Evolutionary conservation across 2,329 filamentous ascomycete genomes (phyloP).

Genomic region (Exophiala spinifera): DNA sequence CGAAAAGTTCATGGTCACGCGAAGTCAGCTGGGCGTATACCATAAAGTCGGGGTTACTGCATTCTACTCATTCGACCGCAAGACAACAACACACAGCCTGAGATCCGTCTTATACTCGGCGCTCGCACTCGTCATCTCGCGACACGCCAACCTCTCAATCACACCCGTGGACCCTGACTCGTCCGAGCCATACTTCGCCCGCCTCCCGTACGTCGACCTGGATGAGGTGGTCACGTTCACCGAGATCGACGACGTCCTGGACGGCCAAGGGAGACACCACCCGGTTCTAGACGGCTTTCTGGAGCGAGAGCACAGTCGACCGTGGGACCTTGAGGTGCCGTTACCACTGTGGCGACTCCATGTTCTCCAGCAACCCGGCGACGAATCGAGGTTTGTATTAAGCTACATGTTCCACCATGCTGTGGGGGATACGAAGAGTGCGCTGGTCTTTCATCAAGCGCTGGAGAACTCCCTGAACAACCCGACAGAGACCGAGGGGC

Average conservation of each 20-base stretch:
- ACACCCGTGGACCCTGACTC: conserved; percentile 42
- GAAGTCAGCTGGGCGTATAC: conserved; percentile 1
- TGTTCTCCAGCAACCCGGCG: conserved; percentile 34
- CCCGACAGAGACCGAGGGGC: conserved; percentile 19
- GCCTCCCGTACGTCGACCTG: conserved; percentile 44
- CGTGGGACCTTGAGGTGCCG: conserved; percentile 33
- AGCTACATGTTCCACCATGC: conserved; percentile 50
- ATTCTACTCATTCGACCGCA: background rate
- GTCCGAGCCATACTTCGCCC: conserved; percentile 43
- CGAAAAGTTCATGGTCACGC: background rate
- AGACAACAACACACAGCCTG: background rate
- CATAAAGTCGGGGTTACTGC: background rate
- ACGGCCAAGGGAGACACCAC: conserved; percentile 33
- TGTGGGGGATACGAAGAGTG: conserved; percentile 47
- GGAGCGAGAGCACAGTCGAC: conserved; percentile 40
- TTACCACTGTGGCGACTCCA: conserved; percentile 46
- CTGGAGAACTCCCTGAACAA: conserved; percentile 40
- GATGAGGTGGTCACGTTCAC: conserved; percentile 38
- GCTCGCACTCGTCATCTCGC: background rate
- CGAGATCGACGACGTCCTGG: conserved; percentile 24
- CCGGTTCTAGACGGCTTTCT: conserved; percentile 43
- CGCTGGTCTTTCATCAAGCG: conserved; percentile 44
- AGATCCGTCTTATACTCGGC: background rate
- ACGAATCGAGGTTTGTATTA: conserved; percentile 39
- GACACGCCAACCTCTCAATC: conserved; percentile 43